Percentiles rank a stretch among this genome's conserved stretches.
Conservation (phyloP, 495 filamentous ascomycete species). For the Penicillium silybi region DNA sequence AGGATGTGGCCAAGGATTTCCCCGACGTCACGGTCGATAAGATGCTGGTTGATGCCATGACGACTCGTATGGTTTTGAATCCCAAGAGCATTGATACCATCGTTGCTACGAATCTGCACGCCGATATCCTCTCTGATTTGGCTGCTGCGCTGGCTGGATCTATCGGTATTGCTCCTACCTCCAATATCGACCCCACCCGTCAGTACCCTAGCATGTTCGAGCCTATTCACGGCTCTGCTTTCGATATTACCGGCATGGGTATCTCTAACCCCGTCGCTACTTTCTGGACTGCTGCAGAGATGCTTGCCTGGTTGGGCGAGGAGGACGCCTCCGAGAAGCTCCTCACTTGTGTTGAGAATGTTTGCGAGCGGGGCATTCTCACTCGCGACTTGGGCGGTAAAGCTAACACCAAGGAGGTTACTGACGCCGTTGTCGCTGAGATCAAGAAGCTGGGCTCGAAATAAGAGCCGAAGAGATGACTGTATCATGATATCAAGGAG, state of each 20-base stretch:
- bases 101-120: conserved; percentile 55
- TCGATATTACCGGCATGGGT: conserved; percentile 69
- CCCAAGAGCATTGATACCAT: conserved; percentile 53
- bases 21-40: conserved; percentile 53
- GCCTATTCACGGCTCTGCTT: conserved; percentile 65
- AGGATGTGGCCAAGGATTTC: conserved; percentile 43
- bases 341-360: conserved; percentile 57
- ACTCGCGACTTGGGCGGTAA: conserved; percentile 60
- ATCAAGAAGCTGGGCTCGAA: conserved; percentile 37
- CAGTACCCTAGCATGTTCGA: conserved; percentile 62
- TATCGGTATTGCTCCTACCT: conserved; percentile 57
- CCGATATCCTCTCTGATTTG: conserved; percentile 55
- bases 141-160: conserved; percentile 54
- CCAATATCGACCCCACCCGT: conserved; percentile 61
- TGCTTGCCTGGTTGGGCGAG: conserved; percentile 63
- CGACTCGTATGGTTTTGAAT: conserved; percentile 52
- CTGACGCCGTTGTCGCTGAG: conserved; percentile 57
- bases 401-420: conserved; percentile 54
- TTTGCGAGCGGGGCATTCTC: conserved; percentile 52
- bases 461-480: no score
- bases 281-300: conserved; percentile 66
- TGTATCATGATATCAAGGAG: background rate
- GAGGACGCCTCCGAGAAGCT: conserved; percentile 51
- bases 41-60: conserved; percentile 61
- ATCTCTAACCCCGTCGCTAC: conserved; percentile 69